These are phyloP conservation scores for Ramularia endophylla DNA, from an alignment of 2,329 filamentous ascomycete species.

Conservation along the genomic window DNA sequence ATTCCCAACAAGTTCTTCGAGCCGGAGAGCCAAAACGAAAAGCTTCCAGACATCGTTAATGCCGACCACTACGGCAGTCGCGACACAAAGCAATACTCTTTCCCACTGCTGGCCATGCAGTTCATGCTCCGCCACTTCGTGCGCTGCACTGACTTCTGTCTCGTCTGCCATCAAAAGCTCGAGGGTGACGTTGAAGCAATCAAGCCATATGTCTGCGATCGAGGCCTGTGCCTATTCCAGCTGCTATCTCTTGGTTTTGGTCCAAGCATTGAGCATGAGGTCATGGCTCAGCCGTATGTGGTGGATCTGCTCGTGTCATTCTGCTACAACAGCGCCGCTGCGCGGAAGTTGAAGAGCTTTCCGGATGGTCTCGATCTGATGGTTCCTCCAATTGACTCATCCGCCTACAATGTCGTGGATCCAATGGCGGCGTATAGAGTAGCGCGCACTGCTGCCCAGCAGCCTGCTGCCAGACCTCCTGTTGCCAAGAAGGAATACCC, in stretches of 20 bases:
- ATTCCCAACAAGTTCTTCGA: constrained; percentile 37
- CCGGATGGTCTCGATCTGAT: constrained; percentile 52
- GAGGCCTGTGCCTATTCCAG: constrained; percentile 74
- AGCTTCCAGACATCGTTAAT: constrained; percentile 42
- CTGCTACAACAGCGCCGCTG: constrained; percentile 58
- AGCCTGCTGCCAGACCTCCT: not conserved
- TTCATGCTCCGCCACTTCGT: constrained; percentile 72
- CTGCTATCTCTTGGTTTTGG: constrained; percentile 84
- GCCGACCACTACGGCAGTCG: constrained; percentile 43
- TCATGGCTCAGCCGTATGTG: constrained; percentile 66
- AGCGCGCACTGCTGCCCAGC: not conserved
- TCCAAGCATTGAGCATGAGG: constrained; percentile 78
- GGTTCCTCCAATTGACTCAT: constrained; percentile 39
- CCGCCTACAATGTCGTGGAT: constrained; percentile 7
- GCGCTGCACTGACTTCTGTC: constrained; percentile 78
- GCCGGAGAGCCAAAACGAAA: constrained; percentile 23
- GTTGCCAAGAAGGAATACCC: not conserved
- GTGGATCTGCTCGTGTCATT: constrained; percentile 81
- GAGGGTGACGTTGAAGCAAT: constrained; percentile 60
- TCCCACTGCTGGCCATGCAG: constrained; percentile 61
- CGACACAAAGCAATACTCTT: constrained; percentile 34
- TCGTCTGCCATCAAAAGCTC: constrained; percentile 71
- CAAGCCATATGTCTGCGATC: constrained; percentile 70
- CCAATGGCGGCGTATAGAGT: not conserved
- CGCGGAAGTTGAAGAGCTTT: constrained; percentile 45